Conservation (phyloP, 371 early-diverging fungal genomes). For the Zopfochytrium polystomum region DNA sequence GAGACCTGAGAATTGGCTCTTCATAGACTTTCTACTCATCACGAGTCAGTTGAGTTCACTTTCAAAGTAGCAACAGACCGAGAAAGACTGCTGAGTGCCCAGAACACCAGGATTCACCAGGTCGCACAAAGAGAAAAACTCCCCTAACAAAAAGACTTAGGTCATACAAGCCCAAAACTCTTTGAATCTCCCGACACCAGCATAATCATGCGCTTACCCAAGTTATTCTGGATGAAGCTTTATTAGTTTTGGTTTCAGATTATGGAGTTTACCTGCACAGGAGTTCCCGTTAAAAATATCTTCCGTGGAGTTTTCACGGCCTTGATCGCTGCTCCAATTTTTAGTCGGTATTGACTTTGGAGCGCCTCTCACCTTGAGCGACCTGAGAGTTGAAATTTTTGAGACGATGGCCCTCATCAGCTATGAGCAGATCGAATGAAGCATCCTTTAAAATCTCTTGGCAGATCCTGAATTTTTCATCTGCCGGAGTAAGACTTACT, state of each 20-base stretch:
- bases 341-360: too few species aligned
- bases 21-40: too few species aligned
- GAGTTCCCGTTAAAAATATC: constrained; percentile 66
- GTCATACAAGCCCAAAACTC: too few species aligned
- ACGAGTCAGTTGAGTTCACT: too few species aligned
- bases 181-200: too few species aligned
- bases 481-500: neutral
- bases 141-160: too few species aligned
- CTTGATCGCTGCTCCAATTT: too few species aligned
- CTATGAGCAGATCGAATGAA: constrained; percentile 49
- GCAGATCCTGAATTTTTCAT: constrained; percentile 9
- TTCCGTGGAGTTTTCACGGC: constrained; percentile 43
- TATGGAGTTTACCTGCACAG: constrained; percentile 60
- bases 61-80: too few species aligned
- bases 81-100: constrained; percentile 38
- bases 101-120: constrained; percentile 65
- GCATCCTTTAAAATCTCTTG: constrained; percentile 35
- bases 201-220: too few species aligned
- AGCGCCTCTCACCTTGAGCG: too few species aligned
- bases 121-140: constrained; percentile 58
- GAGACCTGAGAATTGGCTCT: constrained; percentile 48
- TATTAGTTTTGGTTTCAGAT: too few species aligned
- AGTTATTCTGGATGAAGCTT: too few species aligned
- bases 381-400: constrained; percentile 60
- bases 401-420: constrained; percentile 62